Evolutionary conservation across 352 stramenopile genomes (phyloP).

Genomic region (Globisporangium emineosum): DNA sequence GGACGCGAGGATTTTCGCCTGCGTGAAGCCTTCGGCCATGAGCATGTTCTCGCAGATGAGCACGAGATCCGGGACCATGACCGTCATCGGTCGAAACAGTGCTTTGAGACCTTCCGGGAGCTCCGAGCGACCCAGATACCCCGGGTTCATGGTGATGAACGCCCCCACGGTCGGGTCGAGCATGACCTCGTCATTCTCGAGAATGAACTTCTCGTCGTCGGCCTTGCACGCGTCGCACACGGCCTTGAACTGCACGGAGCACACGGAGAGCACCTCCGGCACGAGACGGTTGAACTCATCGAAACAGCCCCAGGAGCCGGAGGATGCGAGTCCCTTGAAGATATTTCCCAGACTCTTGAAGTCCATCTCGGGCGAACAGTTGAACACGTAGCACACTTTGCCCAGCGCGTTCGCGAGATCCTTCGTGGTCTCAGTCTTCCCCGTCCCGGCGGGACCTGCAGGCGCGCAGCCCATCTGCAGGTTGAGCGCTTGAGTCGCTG

Average conservation of each 20-base stretch:
- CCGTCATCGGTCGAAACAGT: slow-evolving; percentile 95
- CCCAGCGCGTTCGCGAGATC: slow-evolving; percentile 93
- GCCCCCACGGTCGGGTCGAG: slow-evolving; percentile 91
- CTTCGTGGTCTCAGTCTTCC: slow-evolving; percentile 96
- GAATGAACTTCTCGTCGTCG: slow-evolving; percentile 91
- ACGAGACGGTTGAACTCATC: slow-evolving; percentile 96
- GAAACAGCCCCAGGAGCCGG: slow-evolving; percentile 95
- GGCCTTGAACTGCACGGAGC: slow-evolving; percentile 94
- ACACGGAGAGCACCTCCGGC: slow-evolving; percentile 92
- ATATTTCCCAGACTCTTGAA: slow-evolving; percentile 96
- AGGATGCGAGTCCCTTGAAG: slow-evolving; percentile 95
- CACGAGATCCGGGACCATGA: slow-evolving; percentile 95
- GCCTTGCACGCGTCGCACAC: slow-evolving; percentile 95
- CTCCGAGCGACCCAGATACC: slow-evolving; percentile 93
- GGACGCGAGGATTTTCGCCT: slow-evolving; percentile 92
- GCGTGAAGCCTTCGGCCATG: slow-evolving; percentile 95
- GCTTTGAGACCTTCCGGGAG: slow-evolving; percentile 94
- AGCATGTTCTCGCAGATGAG: slow-evolving; percentile 98
- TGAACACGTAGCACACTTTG: slow-evolving; percentile 96
- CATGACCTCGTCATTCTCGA: slow-evolving; percentile 92
- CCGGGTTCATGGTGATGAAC: slow-evolving; percentile 98
- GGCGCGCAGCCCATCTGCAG: slow-evolving; percentile 86
- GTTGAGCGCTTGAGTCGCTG: slow-evolving; percentile 93
- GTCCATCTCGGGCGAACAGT: slow-evolving; percentile 96
- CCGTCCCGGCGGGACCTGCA: slow-evolving; percentile 84